Base-by-base conservation (phyloP, 139 green algal species). In the Ulvella scutata region DNA sequence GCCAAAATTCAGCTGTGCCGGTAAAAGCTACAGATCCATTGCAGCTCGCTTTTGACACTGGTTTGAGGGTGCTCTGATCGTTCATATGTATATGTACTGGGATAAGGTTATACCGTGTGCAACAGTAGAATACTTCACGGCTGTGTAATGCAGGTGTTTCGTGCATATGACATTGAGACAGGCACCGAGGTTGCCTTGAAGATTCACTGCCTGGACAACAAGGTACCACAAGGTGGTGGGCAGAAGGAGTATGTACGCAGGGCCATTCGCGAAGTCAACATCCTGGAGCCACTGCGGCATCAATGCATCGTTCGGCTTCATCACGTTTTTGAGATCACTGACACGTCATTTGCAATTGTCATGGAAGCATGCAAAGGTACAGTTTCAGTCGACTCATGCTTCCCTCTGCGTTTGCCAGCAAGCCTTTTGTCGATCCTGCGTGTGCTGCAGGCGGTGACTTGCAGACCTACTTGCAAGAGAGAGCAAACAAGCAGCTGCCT, bases 301-400 rank as follows among this genome's bases (percentile, higher is more conserved):
- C 73, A 88, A 35, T 33, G 75, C 81, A 60, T 98, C 26, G 92
- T 97, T 37, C 75, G 75, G 6, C 85, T 96, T 72, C 51, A 90
- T 35, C 92, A 97, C 82, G 88, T 97, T 3, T 95, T 98, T 67
- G 92, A 98, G 87, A 89, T 98, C 33, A 91, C 97, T 84, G 79
- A 79, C 62, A 83, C 90, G 73, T 91, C 86, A 3, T 98, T 98
- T 85, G 91, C 87, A 44, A 98, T 93, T 3, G 87, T 98, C 40
- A 67, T 67, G 51, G 51, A 67, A 26, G 51, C 51, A 10, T 67
- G 51, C 2, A 67, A 67, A 67, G 51, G 51, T 67, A 29, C 17
- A 26, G 7, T 29, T 67, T 67, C 1, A 26, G n/a, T 6, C 17
- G 20, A 36, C 6, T 6, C 51, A 67, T n/a, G 51, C 3, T 72